phyloP scores from a whole-genome alignment of 164 flowering plant genomes.

The Piper betle region DNA sequence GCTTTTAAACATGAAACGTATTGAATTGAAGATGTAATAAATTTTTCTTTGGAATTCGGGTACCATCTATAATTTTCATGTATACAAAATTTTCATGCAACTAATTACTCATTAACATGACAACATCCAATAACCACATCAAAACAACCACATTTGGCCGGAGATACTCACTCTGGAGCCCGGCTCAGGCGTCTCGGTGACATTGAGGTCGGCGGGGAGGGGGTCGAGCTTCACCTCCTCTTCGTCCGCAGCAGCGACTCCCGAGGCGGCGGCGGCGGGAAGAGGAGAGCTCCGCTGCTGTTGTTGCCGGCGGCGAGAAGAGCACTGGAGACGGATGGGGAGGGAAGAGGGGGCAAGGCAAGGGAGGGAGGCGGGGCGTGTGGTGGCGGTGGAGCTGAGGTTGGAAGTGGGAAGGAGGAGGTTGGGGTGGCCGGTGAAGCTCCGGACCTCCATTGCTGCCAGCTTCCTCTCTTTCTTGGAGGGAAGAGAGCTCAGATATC shows the following conservation, averaged over 20 bases:
- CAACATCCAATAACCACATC: no score
- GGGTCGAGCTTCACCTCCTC: slow-evolving; percentile 14
- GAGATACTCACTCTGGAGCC: slow-evolving; percentile 43
- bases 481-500: no score
- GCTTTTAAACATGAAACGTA: no score
- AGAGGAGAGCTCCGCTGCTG: not conserved
- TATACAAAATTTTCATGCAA: no score
- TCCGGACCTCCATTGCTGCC: not conserved
- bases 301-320: not conserved
- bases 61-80: no score
- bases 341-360: not conserved
- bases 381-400: not conserved
- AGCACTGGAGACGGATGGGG: not conserved
- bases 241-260: not conserved
- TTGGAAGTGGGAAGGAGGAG: not conserved
- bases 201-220: slow-evolving; percentile 56
- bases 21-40: no score
- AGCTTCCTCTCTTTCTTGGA: no score
- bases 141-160: no score
- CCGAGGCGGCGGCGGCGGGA: not conserved
- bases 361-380: not conserved
- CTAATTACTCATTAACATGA: no score
- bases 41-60: no score
- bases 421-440: not conserved
- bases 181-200: slow-evolving; percentile 48